These are phyloP conservation scores for Annulohypoxylon moriforme DNA, from an alignment of 495 filamentous ascomycete genomes.

Conservation along the genomic window DNA sequence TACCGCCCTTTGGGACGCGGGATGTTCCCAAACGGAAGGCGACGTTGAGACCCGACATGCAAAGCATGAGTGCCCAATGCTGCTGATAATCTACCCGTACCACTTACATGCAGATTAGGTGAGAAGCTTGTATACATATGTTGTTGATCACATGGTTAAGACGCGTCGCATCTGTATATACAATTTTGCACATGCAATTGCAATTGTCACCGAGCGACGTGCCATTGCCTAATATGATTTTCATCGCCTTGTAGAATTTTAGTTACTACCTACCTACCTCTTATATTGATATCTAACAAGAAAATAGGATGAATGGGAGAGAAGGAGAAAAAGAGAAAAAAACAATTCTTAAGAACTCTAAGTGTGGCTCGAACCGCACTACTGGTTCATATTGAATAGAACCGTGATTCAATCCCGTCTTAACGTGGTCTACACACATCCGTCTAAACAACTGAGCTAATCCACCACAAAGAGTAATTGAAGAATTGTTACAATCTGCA, in stretches of 20 bases:
- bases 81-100: slow-evolving; percentile 8
- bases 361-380: too few species aligned
- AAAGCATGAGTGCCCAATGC: slow-evolving; percentile 12
- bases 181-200: neutral
- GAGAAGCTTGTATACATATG: slow-evolving; percentile 9
- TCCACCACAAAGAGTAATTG: too few species aligned
- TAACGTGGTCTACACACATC: too few species aligned
- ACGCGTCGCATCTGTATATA: slow-evolving; percentile 1
- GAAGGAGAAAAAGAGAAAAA: too few species aligned
- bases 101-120: slow-evolving; percentile 1
- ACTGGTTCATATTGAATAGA: too few species aligned
- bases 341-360: too few species aligned
- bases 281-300: too few species aligned
- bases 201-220: neutral
- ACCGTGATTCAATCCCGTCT: too few species aligned
- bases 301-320: too few species aligned
- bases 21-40: neutral
- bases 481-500: too few species aligned
- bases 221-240: neutral
- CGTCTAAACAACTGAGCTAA: too few species aligned
- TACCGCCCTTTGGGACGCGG: slow-evolving; percentile 3
- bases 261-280: neutral
- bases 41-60: slow-evolving; percentile 15
- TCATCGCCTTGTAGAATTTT: neutral
- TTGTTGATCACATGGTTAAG: slow-evolving; percentile 6